Percentiles rank a stretch among this genome's conserved stretches.
phyloP scores from a whole-genome alignment of 129 eudicot genomes.

The Ambrosia artemisiifolia region DNA sequence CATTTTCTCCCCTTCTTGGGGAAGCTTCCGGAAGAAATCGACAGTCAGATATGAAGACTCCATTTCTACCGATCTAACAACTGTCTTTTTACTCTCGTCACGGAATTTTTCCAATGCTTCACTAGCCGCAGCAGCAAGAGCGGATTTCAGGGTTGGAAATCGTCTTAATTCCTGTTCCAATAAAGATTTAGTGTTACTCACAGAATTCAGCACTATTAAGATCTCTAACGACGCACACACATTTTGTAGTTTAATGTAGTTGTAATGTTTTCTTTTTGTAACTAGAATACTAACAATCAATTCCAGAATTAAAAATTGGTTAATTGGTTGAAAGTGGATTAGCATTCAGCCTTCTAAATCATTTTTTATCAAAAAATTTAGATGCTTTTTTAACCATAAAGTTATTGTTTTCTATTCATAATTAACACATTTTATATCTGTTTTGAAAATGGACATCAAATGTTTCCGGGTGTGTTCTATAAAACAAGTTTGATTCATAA shows the following conservation, averaged over 20 bases:
- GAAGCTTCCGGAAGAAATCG: constrained; percentile 62
- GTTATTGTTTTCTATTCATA: neutral
- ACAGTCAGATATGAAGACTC: constrained; percentile 58
- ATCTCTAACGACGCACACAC: neutral
- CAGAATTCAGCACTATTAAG: neutral
- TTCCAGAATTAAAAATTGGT: neutral
- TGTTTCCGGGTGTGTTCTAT: neutral
- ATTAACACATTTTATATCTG: neutral
- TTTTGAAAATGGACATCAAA: neutral
- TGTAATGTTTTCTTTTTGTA: neutral
- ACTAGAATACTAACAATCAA: neutral
- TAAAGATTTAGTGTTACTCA: neutral
- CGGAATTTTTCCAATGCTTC: constrained; percentile 64
- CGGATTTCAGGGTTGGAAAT: constrained; percentile 55
- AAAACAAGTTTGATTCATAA: neutral
- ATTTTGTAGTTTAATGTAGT: neutral
- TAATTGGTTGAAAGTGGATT: neutral
- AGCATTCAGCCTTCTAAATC: neutral
- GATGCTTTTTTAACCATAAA: neutral
- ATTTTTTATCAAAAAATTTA: neutral
- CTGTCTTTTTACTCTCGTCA: constrained; percentile 63
- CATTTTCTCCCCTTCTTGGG: constrained; percentile 34
- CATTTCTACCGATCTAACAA: constrained; percentile 21
- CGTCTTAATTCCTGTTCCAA: constrained; percentile 51
- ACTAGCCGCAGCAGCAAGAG: constrained; percentile 49